Conservation (phyloP, 306 rosid genomes). For the Sesbania bispinosa region DNA sequence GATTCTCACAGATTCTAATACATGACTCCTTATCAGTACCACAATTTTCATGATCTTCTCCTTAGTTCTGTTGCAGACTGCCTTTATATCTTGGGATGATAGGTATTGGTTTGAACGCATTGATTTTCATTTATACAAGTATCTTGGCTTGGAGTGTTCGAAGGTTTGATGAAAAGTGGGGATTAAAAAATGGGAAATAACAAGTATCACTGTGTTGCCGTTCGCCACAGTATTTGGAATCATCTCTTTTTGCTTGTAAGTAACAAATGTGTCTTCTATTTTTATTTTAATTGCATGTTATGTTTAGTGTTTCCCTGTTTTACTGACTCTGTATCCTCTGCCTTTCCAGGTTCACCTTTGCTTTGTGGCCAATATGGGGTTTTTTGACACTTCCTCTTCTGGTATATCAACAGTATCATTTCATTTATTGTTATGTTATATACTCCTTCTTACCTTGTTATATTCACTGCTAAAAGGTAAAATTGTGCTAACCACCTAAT, state of each 20-base stretch:
- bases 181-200: conserved; percentile 83
- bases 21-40: neutral
- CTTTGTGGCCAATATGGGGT: conserved; percentile 97
- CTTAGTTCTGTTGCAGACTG: conserved; percentile 59
- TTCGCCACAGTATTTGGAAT: conserved; percentile 70
- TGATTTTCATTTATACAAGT: conserved; percentile 79
- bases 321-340: conserved; percentile 19
- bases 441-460: neutral
- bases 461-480: neutral
- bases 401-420: conserved; percentile 47
- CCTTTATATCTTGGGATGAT: conserved; percentile 90
- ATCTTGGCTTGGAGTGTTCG: conserved; percentile 67
- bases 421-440: neutral
- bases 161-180: conserved; percentile 91
- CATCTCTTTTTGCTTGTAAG: conserved; percentile 92
- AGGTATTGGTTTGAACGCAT: conserved; percentile 62
- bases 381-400: conserved; percentile 92
- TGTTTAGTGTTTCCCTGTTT: conserved; percentile 19
- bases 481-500: conserved; percentile 25
- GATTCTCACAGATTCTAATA: conserved; percentile 11
- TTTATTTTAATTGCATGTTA: conserved; percentile 9
- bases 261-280: neutral
- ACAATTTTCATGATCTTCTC: conserved; percentile 25
- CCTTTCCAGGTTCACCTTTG: conserved; percentile 67
- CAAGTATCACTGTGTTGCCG: conserved; percentile 75